Conservation (phyloP, 495 filamentous ascomycete species). For the Talaromyces adpressus region DNA sequence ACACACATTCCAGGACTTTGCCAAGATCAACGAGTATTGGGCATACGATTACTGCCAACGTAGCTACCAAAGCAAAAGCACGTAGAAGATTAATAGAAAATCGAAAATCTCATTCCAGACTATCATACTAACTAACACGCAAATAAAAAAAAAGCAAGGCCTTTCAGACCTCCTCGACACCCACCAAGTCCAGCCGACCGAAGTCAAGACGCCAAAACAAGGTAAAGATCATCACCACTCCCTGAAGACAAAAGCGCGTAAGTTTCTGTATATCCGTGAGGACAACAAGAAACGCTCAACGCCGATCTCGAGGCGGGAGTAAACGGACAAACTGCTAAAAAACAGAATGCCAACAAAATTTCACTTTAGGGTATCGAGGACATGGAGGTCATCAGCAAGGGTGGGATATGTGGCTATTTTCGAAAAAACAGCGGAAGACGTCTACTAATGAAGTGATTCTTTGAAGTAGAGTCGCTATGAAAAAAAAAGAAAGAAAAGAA, state of each 20-base stretch:
- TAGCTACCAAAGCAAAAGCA: too few species aligned
- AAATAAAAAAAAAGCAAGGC: constrained; percentile 24
- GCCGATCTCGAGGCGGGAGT: constrained; percentile 43
- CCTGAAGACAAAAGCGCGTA: constrained; percentile 35
- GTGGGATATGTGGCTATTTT: constrained; percentile 71
- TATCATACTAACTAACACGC: not conserved
- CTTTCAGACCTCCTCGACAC: constrained; percentile 68
- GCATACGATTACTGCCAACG: too few species aligned
- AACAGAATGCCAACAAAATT: constrained; percentile 22
- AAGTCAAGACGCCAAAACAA: constrained; percentile 52
- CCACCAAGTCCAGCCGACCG: constrained; percentile 57
- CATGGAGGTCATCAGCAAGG: constrained; percentile 65
- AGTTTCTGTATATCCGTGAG: constrained; percentile 12
- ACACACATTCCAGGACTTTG: too few species aligned
- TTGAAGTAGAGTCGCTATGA: constrained; percentile 39
- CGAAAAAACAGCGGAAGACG: constrained; percentile 71
- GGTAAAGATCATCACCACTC: constrained; percentile 71
- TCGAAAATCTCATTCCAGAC: not conserved
- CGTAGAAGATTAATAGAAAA: not conserved
- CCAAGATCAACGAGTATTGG: too few species aligned
- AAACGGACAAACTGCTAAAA: constrained; percentile 15
- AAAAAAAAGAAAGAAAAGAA: constrained; percentile 8
- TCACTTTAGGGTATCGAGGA: constrained; percentile 69
- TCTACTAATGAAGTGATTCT: constrained; percentile 92
- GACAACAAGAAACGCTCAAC: constrained; percentile 19